A percentile compares a stretch with the other conserved stretches of the same genome.
Conservation (phyloP, 2,329 filamentous ascomycete genomes). For the Phialophora tarda region DNA sequence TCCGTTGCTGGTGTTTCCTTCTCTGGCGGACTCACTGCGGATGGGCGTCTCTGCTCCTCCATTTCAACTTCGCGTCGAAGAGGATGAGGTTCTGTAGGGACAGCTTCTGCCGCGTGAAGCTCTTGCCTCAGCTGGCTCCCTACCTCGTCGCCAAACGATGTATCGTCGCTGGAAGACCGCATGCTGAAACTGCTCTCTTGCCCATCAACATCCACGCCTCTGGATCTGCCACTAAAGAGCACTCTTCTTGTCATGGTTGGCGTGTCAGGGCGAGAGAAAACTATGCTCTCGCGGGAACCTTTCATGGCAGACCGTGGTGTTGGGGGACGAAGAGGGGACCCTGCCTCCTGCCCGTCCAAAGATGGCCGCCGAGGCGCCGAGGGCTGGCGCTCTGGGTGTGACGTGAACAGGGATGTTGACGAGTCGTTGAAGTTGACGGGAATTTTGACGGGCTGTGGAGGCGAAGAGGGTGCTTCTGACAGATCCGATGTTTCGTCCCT, state of each 20-base stretch:
- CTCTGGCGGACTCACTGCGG: not conserved
- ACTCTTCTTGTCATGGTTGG: conserved; percentile 29
- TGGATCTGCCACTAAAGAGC: conserved; percentile 36
- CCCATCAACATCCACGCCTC: conserved; percentile 36
- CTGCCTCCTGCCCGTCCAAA: not conserved
- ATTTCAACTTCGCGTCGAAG: not conserved
- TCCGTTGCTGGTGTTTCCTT: conserved; percentile 6
- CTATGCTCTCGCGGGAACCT: conserved; percentile 30
- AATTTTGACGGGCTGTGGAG: conserved; percentile 22
- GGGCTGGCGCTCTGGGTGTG: conserved; percentile 9
- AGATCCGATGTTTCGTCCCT: conserved; percentile 7
- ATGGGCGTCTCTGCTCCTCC: not conserved
- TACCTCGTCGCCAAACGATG: conserved; percentile 21
- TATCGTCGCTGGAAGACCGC: conserved; percentile 29
- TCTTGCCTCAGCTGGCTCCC: conserved; percentile 28
- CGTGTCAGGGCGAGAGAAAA: conserved; percentile 16
- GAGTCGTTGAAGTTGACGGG: conserved; percentile 35
- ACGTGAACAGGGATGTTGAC: conserved; percentile 23
- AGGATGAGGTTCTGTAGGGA: not conserved
- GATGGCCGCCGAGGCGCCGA: not conserved
- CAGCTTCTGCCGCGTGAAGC: conserved; percentile 4
- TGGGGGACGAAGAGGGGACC: conserved; percentile 29
- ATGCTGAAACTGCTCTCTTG: conserved; percentile 40
- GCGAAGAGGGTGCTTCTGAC: conserved; percentile 14
- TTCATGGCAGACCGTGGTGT: conserved; percentile 40